phyloP scores from a whole-genome alignment of 352 stramenopile species.

The Globisporangium viniferum region DNA sequence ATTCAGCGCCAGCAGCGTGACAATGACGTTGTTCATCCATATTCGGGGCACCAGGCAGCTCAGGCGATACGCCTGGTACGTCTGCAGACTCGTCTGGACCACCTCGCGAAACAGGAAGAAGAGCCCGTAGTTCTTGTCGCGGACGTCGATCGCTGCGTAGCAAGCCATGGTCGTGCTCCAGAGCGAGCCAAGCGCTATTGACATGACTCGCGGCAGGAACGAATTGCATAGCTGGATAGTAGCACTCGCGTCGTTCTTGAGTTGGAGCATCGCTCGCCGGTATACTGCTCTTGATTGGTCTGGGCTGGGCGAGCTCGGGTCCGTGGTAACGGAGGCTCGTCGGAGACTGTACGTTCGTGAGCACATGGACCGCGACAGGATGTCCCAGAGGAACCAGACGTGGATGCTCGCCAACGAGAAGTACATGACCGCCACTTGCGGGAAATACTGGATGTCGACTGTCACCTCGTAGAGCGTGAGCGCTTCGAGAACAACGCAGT shows the following conservation, averaged over 20 bases:
- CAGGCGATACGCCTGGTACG: slow-evolving; percentile 27
- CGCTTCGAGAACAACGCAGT: background rate
- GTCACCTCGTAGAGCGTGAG: background rate
- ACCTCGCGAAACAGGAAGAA: slow-evolving; percentile 26
- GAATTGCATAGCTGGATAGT: background rate
- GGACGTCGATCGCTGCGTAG: slow-evolving; percentile 13
- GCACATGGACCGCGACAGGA: background rate
- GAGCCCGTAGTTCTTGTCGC: slow-evolving; percentile 24
- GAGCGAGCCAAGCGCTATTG: background rate
- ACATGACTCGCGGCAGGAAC: background rate
- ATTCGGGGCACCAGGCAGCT: slow-evolving; percentile 25
- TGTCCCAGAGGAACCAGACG: background rate
- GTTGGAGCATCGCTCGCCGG: background rate
- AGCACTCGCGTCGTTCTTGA: background rate
- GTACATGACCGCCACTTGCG: background rate
- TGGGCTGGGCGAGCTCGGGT: background rate
- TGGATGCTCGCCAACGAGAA: background rate
- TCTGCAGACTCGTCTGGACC: slow-evolving; percentile 26
- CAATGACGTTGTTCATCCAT: slow-evolving; percentile 38
- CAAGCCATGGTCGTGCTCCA: background rate
- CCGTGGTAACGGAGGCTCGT: background rate
- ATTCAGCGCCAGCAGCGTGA: slow-evolving; percentile 29
- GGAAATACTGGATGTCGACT: background rate
- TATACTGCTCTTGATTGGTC: background rate
- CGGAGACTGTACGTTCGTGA: background rate